These are phyloP conservation scores for Cruciata laevipes DNA, from an alignment of 257 asterid species.

Conservation along the genomic window DNA sequence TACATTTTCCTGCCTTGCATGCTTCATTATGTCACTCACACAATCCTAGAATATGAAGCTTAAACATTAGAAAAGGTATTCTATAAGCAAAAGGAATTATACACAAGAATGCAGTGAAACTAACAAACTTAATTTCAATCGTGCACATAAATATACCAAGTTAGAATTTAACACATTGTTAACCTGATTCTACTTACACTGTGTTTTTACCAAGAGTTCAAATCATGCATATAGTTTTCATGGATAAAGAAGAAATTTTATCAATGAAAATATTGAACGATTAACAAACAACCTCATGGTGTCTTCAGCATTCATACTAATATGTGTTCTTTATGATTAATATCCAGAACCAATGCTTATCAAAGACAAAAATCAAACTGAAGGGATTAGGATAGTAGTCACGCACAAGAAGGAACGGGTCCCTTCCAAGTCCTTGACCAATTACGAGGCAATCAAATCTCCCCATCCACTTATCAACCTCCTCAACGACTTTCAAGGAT, in stretches of 20 bases:
- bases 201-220: not conserved
- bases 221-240: not conserved
- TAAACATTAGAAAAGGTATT: slow-evolving; percentile 6
- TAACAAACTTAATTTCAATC: not conserved
- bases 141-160: not conserved
- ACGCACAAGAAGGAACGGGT: slow-evolving; percentile 85
- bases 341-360: not conserved
- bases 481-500: slow-evolving; percentile 64
- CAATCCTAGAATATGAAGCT: slow-evolving; percentile 54
- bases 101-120: not conserved
- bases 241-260: not conserved
- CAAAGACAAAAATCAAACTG: not conserved
- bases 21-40: slow-evolving; percentile 83
- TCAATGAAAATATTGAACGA: not conserved
- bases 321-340: not conserved
- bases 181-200: not conserved
- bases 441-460: slow-evolving; percentile 89
- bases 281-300: not conserved
- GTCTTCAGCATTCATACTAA: not conserved
- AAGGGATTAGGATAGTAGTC: slow-evolving; percentile 11
- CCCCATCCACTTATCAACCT: slow-evolving; percentile 95
- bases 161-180: not conserved
- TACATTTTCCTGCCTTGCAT: slow-evolving; percentile 66
- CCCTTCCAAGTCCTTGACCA: slow-evolving; percentile 99
- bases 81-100: not conserved